Base-by-base conservation (phyloP, 164 flowering plant genomes). In the Saururus chinensis region DNA sequence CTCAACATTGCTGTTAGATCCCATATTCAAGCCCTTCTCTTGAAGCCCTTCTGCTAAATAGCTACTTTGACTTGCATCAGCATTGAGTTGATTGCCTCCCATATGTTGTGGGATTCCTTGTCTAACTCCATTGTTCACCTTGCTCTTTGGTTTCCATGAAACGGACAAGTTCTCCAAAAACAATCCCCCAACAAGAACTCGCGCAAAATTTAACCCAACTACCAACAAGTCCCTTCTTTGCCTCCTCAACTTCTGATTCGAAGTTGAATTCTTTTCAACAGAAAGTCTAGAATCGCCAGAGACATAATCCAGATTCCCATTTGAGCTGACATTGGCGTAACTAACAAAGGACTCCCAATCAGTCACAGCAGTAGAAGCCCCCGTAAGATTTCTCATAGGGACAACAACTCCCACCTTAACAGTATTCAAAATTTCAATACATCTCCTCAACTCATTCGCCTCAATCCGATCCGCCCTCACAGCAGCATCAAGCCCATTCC, bases 381-480 rank as follows among this genome's bases (percentile, higher is more conserved):
- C 81, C 19, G 80, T 59, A 11, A 67, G 24, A 60, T 66, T 64
- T 66, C 70, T 81, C 21, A 79, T 82, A 57, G 68, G 68, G 40
- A 60, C 37, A 19, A 76, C 68, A 55, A 10, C 49, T 0, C 66
- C 68, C 37, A 61, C 54, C 58, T 69, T 70, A 16, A 81, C 69
- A 12, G 77, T 68, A 68, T 82, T 83, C 1, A 80, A 45, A 0
- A 37, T 68, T 48, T 71, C 66, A 55, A 74, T 61, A 73, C 73
- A 80, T 56, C 66, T 72, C 53, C 75, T 75, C 66, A 88, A 69
- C 55, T 85, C 90, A 71, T 56, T 60, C 59, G 74, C 54, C 35
- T 65, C 73, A 53, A 82, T 40, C 10, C 59, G 64, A 69, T 77
- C 69, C 24, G 63, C 45, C 21, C 73, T 77, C 56, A 84, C 71